Evolutionary conservation across 768 basidiomycete genomes (phyloP).

Genomic region (Clathrus columnatus): DNA sequence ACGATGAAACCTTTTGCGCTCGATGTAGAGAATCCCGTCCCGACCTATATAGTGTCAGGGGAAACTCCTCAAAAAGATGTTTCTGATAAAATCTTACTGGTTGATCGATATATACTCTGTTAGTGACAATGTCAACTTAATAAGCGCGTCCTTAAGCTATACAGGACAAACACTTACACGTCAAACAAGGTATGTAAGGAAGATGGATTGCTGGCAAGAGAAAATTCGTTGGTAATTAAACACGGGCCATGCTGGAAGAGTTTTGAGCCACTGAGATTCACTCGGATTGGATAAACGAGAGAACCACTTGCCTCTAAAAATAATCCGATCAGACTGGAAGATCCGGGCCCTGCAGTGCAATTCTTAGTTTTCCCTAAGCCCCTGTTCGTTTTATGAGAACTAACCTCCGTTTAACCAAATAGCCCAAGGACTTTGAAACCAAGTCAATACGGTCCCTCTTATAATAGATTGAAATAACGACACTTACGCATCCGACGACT

Average conservation of each 20-base stretch:
- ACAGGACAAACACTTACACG: conserved; percentile 4
- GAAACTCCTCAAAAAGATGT: background rate
- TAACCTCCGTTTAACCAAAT: conserved; percentile 72
- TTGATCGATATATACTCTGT: conserved; percentile 63
- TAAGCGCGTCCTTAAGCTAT: background rate
- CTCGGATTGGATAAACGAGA: background rate
- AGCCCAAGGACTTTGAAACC: conserved; percentile 48
- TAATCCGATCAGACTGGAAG: conserved; percentile 58
- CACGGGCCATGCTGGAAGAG: conserved; percentile 66
- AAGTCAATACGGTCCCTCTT: background rate
- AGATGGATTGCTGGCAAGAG: conserved; percentile 41
- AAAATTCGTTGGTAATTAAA: conserved; percentile 43
- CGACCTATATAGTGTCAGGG: conserved; percentile 18
- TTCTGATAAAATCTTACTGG: conserved; percentile 35
- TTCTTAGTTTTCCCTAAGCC: background rate
- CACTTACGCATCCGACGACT: conserved; percentile 17
- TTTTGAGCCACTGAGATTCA: background rate
- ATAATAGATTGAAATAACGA: background rate
- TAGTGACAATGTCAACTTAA: background rate
- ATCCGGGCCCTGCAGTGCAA: conserved; percentile 43
- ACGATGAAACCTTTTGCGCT: conserved; percentile 37
- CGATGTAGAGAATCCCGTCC: conserved; percentile 55
- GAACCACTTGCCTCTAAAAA: conserved; percentile 41
- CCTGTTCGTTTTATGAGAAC: conserved; percentile 15
- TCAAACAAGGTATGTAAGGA: conserved; percentile 56